Evolutionary conservation across 352 stramenopile genomes (phyloP).

Genomic region (Globisporangium nunn): DNA sequence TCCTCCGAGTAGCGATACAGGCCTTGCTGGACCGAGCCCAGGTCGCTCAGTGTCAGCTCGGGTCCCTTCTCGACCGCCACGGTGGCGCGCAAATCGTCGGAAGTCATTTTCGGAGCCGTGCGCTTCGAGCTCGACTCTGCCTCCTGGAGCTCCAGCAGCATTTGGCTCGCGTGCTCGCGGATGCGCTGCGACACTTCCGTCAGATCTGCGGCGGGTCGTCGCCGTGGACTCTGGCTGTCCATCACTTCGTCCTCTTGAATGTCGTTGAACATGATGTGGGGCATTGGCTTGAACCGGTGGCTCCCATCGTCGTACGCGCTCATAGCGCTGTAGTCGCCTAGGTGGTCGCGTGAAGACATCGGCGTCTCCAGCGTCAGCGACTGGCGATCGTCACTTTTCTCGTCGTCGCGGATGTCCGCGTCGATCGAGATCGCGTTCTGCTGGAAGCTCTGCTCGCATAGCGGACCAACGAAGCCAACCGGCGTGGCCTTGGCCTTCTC

Average conservation of each 20-base stretch:
- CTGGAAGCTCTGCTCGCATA: slow-evolving; percentile 41
- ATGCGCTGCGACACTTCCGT: slow-evolving; percentile 47
- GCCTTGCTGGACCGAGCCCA: slow-evolving; percentile 16
- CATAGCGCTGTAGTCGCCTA: slow-evolving; percentile 19
- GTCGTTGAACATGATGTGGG: slow-evolving; percentile 44
- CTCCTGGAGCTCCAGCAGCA: slow-evolving; percentile 24
- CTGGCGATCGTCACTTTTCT: slow-evolving; percentile 17
- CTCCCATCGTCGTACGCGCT: slow-evolving; percentile 10
- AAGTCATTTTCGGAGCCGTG: slow-evolving; percentile 23
- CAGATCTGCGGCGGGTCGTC: slow-evolving; percentile 22
- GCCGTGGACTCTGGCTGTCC: slow-evolving; percentile 6
- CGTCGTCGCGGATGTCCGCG: slow-evolving; percentile 13
- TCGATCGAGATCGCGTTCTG: slow-evolving; percentile 21
- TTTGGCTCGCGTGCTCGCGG: slow-evolving; percentile 33
- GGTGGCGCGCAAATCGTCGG: slow-evolving; percentile 39
- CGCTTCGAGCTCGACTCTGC: slow-evolving; percentile 22
- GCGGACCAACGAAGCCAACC: slow-evolving; percentile 39
- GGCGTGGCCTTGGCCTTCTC: slow-evolving; percentile 29
- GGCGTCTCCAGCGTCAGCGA: slow-evolving; percentile 14
- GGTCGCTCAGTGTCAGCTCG: slow-evolving; percentile 35
- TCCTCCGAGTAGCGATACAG: slow-evolving; percentile 15
- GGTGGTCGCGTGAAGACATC: slow-evolving; percentile 19
- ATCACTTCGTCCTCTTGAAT: slow-evolving; percentile 49
- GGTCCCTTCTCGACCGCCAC: slow-evolving; percentile 24
- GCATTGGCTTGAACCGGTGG: slow-evolving; percentile 11